A percentile compares a stretch with the other conserved stretches of the same genome.
phyloP scores from a whole-genome alignment of 306 rosid genomes.

The Boehmeria nivea region DNA sequence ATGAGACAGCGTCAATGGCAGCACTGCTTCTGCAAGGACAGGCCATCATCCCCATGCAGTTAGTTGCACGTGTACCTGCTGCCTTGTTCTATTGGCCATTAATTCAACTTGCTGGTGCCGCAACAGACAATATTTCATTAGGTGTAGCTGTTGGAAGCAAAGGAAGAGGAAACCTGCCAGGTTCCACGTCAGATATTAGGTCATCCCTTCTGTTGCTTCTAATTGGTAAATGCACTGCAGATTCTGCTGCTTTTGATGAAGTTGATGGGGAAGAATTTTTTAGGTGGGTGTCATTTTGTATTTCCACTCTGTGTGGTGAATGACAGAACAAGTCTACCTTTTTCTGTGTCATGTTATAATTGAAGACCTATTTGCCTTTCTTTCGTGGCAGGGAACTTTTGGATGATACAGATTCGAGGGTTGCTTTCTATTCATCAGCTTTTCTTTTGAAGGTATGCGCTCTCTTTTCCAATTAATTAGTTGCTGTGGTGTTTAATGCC shows the following conservation, averaged over 20 bases:
- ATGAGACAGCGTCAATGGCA: slow-evolving; percentile 72
- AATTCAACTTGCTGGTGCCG: slow-evolving; percentile 96
- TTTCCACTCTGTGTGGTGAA: slow-evolving; percentile 16
- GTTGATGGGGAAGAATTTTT: slow-evolving; percentile 87
- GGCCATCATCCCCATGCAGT: slow-evolving; percentile 89
- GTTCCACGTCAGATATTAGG: slow-evolving; percentile 93
- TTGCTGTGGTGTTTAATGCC: slow-evolving; percentile 9
- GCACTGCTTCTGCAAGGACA: slow-evolving; percentile 81
- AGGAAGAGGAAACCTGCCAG: slow-evolving; percentile 96
- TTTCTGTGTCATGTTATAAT: slow-evolving; percentile 9
- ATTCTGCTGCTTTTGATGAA: slow-evolving; percentile 75
- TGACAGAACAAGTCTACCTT: slow-evolving; percentile 8
- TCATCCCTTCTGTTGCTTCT: slow-evolving; percentile 86
- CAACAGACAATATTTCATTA: slow-evolving; percentile 85
- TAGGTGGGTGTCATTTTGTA: slow-evolving; percentile 50
- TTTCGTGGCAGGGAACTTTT: slow-evolving; percentile 69
- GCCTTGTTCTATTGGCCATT: slow-evolving; percentile 91
- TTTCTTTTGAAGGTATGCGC: slow-evolving; percentile 92
- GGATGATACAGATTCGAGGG: slow-evolving; percentile 98
- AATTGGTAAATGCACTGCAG: slow-evolving; percentile 93
- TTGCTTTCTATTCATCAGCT: slow-evolving; percentile 90
- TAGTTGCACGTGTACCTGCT: slow-evolving; percentile 91
- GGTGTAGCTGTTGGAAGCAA: slow-evolving; percentile 99
- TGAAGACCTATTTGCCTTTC: slow-evolving; percentile 11
- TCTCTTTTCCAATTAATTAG: slow-evolving; percentile 13